These are phyloP conservation scores for Cladosporium colombiae DNA, from an alignment of 2,329 filamentous ascomycete genomes.

Conservation along the genomic window DNA sequence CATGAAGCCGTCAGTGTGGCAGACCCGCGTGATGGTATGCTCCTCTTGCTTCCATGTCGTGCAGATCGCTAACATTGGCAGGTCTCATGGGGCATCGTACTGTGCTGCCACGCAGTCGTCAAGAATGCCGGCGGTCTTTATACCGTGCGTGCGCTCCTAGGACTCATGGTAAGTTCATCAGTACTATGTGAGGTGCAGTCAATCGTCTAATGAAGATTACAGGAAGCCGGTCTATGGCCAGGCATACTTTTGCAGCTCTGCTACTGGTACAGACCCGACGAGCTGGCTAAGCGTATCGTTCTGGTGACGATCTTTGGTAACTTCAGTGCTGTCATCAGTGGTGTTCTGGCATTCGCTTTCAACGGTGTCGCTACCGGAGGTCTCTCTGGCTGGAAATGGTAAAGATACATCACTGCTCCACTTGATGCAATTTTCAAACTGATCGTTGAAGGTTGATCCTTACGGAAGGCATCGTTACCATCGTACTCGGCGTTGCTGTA, in stretches of 20 bases:
- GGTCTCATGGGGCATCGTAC: background rate
- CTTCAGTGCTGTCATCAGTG: constrained; percentile 45
- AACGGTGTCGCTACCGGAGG: constrained; percentile 9
- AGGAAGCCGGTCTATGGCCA: constrained; percentile 22
- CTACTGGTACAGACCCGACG: constrained; percentile 53
- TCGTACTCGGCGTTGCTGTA: constrained; percentile 50
- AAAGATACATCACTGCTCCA: background rate
- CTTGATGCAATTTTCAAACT: background rate
- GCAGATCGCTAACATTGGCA: background rate
- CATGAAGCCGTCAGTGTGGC: constrained; percentile 22
- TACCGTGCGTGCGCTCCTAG: background rate
- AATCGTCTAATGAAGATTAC: background rate
- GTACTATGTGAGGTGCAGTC: background rate
- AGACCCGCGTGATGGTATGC: constrained; percentile 19
- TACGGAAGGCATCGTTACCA: constrained; percentile 50
- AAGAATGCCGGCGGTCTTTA: background rate
- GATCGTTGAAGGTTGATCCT: background rate
- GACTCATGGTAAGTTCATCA: background rate
- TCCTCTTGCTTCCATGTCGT: background rate
- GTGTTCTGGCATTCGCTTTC: constrained; percentile 49
- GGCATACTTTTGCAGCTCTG: constrained; percentile 16
- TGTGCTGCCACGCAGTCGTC: background rate
- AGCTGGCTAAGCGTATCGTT: constrained; percentile 39
- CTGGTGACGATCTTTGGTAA: constrained; percentile 38
- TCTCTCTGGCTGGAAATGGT: background rate